Percentiles rank a stretch among this genome's conserved stretches.
Evolutionary conservation across 139 green algal species (phyloP).

Genomic region (Monoraphidium neglectum): DNA sequence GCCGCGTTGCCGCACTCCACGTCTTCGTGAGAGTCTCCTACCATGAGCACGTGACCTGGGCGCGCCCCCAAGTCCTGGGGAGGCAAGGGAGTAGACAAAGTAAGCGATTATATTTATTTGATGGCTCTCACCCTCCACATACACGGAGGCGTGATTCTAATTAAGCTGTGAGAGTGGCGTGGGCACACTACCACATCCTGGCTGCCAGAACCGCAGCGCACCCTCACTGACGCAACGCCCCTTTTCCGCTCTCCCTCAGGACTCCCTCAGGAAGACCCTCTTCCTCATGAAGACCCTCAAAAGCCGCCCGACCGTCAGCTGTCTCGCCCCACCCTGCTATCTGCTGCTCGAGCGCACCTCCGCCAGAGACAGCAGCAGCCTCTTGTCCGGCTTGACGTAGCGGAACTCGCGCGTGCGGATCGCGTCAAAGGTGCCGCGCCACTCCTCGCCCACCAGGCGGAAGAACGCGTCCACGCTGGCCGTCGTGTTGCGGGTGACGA

Average conservation of each 20-base stretch:
- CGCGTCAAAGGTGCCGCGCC: constrained; percentile 49
- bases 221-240: too few relatives aligned
- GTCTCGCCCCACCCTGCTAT: too few relatives aligned
- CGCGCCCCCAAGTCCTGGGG: constrained; percentile 42
- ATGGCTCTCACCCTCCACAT: not conserved
- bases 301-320: too few relatives aligned
- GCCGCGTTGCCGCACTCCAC: constrained; percentile 59
- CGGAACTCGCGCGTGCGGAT: constrained; percentile 67
- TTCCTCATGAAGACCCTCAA: not conserved
- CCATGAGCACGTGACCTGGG: constrained; percentile 69
- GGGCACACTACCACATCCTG: too few relatives aligned
- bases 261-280: not conserved
- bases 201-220: too few relatives aligned
- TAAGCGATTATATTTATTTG: not conserved
- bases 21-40: constrained; percentile 62
- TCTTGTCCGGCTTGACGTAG: constrained; percentile 75
- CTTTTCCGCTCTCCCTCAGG: not conserved
- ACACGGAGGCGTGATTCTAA: not conserved
- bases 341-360: too few relatives aligned
- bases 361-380: constrained; percentile 63
- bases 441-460: constrained; percentile 60
- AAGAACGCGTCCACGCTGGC: constrained; percentile 67
- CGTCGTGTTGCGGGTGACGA: constrained; percentile 76
- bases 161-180: too few relatives aligned
- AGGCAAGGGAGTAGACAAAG: not conserved